Evolutionary conservation across 805 yeast species (phyloP).

Genomic region (Clavispora asparagi): DNA sequence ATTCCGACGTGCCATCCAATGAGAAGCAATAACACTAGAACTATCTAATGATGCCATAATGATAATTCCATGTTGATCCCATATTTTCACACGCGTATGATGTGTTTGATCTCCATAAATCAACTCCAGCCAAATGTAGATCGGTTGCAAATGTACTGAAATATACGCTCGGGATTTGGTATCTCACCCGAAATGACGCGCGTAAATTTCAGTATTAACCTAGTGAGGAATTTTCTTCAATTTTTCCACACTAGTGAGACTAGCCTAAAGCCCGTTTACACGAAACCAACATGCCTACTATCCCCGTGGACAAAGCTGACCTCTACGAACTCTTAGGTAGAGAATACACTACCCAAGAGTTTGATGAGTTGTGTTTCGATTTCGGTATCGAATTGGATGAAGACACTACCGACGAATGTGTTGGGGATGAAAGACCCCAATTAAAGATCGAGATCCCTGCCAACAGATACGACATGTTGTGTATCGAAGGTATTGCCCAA

Average conservation of each 20-base stretch:
- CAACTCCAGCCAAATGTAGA: neutral
- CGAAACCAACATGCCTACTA: conserved; percentile 75
- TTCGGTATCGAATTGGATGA: conserved; percentile 98
- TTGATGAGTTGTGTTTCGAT: conserved; percentile 95
- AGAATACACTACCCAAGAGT: conserved; percentile 71
- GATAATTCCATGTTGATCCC: too few relatives aligned
- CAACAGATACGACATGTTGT: conserved; percentile 95
- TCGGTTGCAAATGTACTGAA: neutral
- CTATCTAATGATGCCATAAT: too few relatives aligned
- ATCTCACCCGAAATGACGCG: neutral
- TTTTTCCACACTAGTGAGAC: conserved; percentile 3
- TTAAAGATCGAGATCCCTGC: conserved; percentile 96
- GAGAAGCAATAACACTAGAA: too few relatives aligned
- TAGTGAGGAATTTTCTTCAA: conserved; percentile 9
- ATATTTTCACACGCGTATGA: too few relatives aligned
- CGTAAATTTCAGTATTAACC: conserved; percentile 13
- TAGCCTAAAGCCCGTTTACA: neutral
- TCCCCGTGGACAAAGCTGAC: conserved; percentile 92
- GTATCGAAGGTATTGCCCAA: conserved; percentile 97
- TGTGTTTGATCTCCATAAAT: too few relatives aligned
- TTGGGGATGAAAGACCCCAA: conserved; percentile 86
- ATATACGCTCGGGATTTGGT: neutral
- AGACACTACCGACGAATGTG: conserved; percentile 80
- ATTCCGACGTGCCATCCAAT: too few relatives aligned
- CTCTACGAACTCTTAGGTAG: conserved; percentile 71